A percentile compares a stretch with the other conserved stretches of the same genome.
Evolutionary conservation across 2,329 filamentous ascomycete species (phyloP).

Genomic region (Trichoderma harzianum): DNA sequence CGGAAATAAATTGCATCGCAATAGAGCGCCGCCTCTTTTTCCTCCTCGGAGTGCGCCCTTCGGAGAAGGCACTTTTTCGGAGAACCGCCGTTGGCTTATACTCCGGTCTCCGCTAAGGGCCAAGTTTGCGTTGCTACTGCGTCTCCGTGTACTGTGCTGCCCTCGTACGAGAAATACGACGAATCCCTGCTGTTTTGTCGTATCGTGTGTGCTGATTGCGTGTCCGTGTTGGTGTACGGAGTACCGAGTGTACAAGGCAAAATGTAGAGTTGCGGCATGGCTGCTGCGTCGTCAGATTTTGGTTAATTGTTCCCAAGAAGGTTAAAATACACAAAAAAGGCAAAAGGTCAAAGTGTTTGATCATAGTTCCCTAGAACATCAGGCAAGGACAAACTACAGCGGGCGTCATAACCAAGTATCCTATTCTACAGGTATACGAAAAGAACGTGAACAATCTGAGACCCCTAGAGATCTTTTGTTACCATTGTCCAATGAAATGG

Average conservation of each 20-base stretch:
- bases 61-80: background rate
- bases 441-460: background rate
- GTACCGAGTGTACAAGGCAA: background rate
- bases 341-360: background rate
- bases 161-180: background rate
- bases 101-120: background rate
- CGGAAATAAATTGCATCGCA: background rate
- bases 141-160: background rate
- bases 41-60: background rate
- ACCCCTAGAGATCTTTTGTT: background rate
- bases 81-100: background rate
- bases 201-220: background rate
- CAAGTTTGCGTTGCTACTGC: background rate
- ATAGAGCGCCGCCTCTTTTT: background rate
- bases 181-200: background rate
- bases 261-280: background rate
- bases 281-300: background rate
- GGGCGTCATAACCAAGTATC: background rate
- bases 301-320: background rate
- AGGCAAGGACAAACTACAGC: background rate
- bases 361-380: background rate
- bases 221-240: background rate
- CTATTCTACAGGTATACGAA: background rate
- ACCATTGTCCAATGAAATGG: background rate
- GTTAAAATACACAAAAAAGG: background rate